Evolutionary conservation across 208 protist species (phyloP), one percentile per base, ranked within the genome.

Genomic region (Acanthamoeba castellanii): DNA sequence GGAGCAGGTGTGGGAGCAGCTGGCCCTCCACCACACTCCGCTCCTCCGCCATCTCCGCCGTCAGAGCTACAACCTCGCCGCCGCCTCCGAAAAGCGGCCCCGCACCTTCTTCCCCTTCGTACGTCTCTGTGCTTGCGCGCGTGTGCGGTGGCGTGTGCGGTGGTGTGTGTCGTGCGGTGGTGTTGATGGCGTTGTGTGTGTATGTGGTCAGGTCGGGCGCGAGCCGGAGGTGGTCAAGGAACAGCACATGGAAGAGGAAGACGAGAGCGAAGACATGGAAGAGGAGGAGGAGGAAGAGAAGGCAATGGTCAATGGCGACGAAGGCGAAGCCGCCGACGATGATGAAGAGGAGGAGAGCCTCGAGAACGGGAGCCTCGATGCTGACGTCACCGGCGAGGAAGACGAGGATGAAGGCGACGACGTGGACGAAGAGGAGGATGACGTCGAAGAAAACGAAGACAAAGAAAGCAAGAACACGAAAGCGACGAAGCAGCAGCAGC

Each of bases 1-100:
- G 27, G 95, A 96, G 70, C 91, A 94, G 92, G 50, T 96, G 14
- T 95, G 90, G 85, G 57, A 88, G 92, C 55, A 94, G 95, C 42
- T 95, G n/a, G 18, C 50, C 47, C 34, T 95, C 25, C 82, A 76
- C 22, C 84, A 96, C 78, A 64, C 13, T 52, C 85, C 92, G 66
- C 22, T 95, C 3, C 47, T 95, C 13, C 55, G 37, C 25, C 76
- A 81, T 20, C 64, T 87, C n/a, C 76, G 47, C 9, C 76, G 47
- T 32, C 76, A 85, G 47, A 47, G 16, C 22, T 18, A 55, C 34
- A 18, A 55, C 13, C 45, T 47, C 7, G 34, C 47, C 42, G 45
- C 30, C 16, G n/a, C 14, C 25, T 27, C 20, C 76, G 47, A 85
- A 1, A 85, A 27, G 76, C 18, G 25, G 8, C 22, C 42, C 13